Evolutionary conservation across 2,329 filamentous ascomycete species (phyloP).

Genomic region (Magnaporthiopsis rhizophila): DNA sequence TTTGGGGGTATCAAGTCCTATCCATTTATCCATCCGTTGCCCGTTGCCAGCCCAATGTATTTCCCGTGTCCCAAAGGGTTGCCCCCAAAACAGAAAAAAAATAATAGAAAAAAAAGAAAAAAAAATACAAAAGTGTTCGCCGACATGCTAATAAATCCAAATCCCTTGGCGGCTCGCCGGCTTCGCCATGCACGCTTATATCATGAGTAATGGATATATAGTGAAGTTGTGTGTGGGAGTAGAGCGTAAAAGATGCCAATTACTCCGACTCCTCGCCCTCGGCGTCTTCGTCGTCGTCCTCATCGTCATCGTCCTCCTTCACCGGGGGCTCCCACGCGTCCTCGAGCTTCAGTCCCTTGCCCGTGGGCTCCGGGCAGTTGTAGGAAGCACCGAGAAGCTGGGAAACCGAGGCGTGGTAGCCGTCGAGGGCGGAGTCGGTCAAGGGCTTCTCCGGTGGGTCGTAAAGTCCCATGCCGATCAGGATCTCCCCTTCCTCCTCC

Average conservation of each 20-base stretch:
- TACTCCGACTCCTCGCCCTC: conserved; percentile 25
- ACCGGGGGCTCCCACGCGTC: conserved; percentile 68
- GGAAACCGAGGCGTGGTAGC: conserved; percentile 46
- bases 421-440: conserved; percentile 41
- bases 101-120: not conserved
- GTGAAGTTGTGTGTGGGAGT: not conserved
- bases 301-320: conserved; percentile 50
- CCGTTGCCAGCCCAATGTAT: not conserved
- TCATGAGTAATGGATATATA: not conserved
- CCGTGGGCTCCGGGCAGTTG: conserved; percentile 38
- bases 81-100: not conserved
- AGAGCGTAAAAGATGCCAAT: not conserved
- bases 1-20: not conserved
- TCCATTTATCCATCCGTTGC: not conserved
- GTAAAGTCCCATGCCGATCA: conserved; percentile 78
- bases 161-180: not conserved
- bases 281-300: conserved; percentile 32
- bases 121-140: not conserved
- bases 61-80: not conserved
- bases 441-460: conserved; percentile 56
- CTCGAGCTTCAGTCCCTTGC: conserved; percentile 73
- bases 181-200: not conserved
- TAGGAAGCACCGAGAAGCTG: conserved; percentile 45
- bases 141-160: not conserved
- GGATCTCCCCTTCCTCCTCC: conserved; percentile 57